Base-by-base conservation (phyloP, 805 yeast genomes). In the Kodamaea leandrae region DNA sequence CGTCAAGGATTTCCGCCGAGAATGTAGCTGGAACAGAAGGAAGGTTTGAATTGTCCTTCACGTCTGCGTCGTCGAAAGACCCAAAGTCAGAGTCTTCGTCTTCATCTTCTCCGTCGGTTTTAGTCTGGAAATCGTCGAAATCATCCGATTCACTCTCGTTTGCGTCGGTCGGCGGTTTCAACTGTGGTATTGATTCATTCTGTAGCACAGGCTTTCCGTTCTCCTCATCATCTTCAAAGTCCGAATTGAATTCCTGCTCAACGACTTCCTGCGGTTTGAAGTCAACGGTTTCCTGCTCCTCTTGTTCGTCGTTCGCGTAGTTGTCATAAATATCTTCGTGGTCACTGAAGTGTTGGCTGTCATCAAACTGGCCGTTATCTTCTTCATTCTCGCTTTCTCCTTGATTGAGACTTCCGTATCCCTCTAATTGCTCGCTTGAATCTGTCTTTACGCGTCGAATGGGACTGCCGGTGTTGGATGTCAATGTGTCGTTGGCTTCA, bases 71-170 rank as follows among this genome's bases (percentile, higher is more conserved):
- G 42, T 63, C 71, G 44, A 66, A 66, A 2, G 67, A 58, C 6
- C 71, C 72, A 42, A 66, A 66, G 37, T 63, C 67, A 39, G 60
- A 65, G 24, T 63, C 71, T 3, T 54, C 63, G 4, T 55, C 61
- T 3, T 44, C 57, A 9, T 44, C 57, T 9, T 42, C 43, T 32
- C 3, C 28, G 21, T 36, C 34, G 25, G 23, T 36, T 29, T 41
- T 41, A 27, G 37, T 42, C 28, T 33, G 39, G 14, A 17, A 19
- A 14, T 13, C 35, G 27, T 24, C 27, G 19, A 24, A 20, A 17
- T 17, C 35, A 21, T 19, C 26, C 27, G 4, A 12, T 9, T 18
- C 35, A 8, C 34, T 3, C 12, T 13, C 18, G 8, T 28, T 18
- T 18, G 18, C 16, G 5, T 28, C 18, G 4, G 16, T n/a, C n/a